Evolutionary conservation across 805 yeast genomes (phyloP).

Genomic region (Myxozyma neotropica): DNA sequence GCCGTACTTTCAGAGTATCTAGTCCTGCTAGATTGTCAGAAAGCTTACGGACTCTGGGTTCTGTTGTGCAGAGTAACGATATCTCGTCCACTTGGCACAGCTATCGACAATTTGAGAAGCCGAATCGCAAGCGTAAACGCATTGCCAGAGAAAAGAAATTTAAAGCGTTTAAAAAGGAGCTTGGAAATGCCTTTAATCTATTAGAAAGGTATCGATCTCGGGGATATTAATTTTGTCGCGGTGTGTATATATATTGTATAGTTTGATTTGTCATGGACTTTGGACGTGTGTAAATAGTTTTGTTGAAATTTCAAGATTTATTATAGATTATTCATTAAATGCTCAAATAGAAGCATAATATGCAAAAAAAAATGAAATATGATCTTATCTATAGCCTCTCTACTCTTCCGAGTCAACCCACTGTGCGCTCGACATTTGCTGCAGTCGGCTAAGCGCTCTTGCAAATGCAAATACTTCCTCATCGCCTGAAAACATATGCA

Average conservation of each 20-base stretch:
- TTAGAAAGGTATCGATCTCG: constrained; percentile 16
- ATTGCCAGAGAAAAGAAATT: not conserved
- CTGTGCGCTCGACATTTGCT: constrained; percentile 91
- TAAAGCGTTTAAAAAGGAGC: constrained; percentile 9
- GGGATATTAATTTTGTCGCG: constrained; percentile 17
- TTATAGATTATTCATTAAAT: not conserved
- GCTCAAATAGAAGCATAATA: not conserved
- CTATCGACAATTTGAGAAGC: constrained; percentile 20
- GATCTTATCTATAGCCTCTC: not conserved
- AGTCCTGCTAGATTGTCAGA: not conserved
- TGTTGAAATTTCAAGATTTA: not conserved
- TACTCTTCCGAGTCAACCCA: constrained; percentile 64
- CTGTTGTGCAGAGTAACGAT: not conserved
- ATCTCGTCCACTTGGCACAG: not conserved
- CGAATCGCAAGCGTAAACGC: constrained; percentile 21
- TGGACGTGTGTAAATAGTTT: not conserved
- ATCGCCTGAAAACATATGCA: constrained; percentile 69
- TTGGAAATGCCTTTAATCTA: constrained; percentile 1
- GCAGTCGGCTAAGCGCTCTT: constrained; percentile 83
- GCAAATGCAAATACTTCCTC: constrained; percentile 98
- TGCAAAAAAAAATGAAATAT: not conserved
- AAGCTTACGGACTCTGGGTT: not conserved
- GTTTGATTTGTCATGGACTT: not conserved
- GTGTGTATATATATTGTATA: too few relatives aligned
- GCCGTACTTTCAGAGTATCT: constrained; percentile 15